Base-by-base conservation (phyloP, 495 filamentous ascomycete species). In the Aspergillus egyptiacus region DNA sequence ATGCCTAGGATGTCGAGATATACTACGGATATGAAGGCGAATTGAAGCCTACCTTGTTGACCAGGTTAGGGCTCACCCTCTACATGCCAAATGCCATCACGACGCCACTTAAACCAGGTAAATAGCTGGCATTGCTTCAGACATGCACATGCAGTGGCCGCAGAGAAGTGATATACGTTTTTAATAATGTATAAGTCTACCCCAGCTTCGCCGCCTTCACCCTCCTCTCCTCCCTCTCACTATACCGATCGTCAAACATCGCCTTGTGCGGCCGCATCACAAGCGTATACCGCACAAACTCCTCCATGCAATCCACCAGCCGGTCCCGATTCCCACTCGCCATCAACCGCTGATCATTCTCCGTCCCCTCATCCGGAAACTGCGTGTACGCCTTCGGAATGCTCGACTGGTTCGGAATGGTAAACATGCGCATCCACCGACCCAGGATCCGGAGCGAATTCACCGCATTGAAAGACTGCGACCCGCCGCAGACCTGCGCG, bases 351-450 rank as follows among this genome's bases (percentile, higher is more conserved):
- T 70, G 70, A 33, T 76, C 76, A 8, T 66, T 76, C n/a, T 73
- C 74, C 30, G 70, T 62, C 15, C 68, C 71, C 27, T 72, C 75
- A 39, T 77, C 75, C 0, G 74, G 74, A 50, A 86, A 87, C 25
- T 82, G 76, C 11, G 75, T 85, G 54, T 79, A 87, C 2, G 83
- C 84, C 49, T 66, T 72, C 0, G 84, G 84, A 5, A 88, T 70
- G 0, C 75, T 80, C 11, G 74, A 80, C 63, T 88, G 83, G 55
- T 88, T 88, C 2, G 80, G 78, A 35, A 87, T 85, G 2, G 73
- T 74, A 53, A 85, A 87, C 84, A 87, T 88, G 24, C 84, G 73
- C 84, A 88, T 88, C 84, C 83, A 87, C 8, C 84, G 74, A 6
- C 84, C 84, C 0, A 88, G 69, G 23, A 87, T 77, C 2, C 84